A percentile compares a stretch with the other conserved stretches of the same genome.
phyloP scores from a whole-genome alignment of 108 stramenopile genomes.

The Skeletonema menzelii region DNA sequence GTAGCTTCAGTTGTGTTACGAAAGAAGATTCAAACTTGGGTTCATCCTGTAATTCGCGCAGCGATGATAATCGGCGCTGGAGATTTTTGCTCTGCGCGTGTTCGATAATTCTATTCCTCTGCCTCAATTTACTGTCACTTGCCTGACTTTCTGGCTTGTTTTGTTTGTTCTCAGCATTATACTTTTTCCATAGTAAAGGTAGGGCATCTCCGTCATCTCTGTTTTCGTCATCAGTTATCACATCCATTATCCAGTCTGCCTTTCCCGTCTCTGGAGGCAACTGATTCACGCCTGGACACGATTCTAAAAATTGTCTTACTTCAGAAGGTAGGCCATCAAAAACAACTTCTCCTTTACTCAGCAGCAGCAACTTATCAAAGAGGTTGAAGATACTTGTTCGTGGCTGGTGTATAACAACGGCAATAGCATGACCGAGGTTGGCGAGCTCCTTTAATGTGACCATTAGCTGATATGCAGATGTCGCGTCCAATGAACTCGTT shows the following conservation, averaged over 20 bases:
- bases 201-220: conserved; percentile 9
- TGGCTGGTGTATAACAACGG: conserved; percentile 90
- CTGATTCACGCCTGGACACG: conserved; percentile 36
- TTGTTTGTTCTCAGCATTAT: conserved; percentile 15
- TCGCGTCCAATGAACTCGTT: conserved; percentile 77
- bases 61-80: conserved; percentile 38
- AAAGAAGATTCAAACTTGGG: conserved; percentile 61
- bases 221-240: conserved; percentile 59
- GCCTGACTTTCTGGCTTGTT: background rate
- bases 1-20: conserved; percentile 50
- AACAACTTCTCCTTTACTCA: conserved; percentile 68
- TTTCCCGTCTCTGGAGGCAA: conserved; percentile 72
- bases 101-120: background rate
- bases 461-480: conserved; percentile 73
- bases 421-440: conserved; percentile 65
- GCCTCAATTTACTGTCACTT: conserved; percentile 1
- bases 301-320: conserved; percentile 61
- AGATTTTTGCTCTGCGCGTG: background rate
- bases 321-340: conserved; percentile 55
- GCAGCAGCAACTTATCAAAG: conserved; percentile 77
- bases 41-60: conserved; percentile 45
- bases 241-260: conserved; percentile 88
- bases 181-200: conserved; percentile 4
- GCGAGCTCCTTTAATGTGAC: conserved; percentile 70
- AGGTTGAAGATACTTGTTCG: conserved; percentile 80